Percentiles rank a stretch among this genome's conserved stretches.
These are phyloP conservation scores for Fusarium nurragi DNA, from an alignment of 2,329 filamentous ascomycete genomes.

Conservation along the genomic window DNA sequence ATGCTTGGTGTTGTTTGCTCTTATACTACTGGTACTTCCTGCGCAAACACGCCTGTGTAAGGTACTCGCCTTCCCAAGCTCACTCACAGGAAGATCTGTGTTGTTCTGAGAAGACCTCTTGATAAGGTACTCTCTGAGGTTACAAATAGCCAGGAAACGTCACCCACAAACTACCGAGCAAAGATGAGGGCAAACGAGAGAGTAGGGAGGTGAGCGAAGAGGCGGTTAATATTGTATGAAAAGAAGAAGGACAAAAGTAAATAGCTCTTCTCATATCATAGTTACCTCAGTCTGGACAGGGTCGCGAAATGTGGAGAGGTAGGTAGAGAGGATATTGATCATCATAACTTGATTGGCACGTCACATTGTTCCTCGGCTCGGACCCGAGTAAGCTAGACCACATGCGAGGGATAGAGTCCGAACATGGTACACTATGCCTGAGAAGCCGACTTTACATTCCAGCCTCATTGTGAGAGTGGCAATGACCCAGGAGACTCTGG, in stretches of 20 bases:
- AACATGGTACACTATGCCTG: conserved; percentile 10
- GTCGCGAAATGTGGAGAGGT: conserved; percentile 13
- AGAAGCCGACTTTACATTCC: conserved; percentile 11
- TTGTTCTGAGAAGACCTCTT: background rate
- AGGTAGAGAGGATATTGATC: background rate
- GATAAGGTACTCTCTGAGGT: background rate
- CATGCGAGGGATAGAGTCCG: conserved; percentile 8
- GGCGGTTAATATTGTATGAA: background rate
- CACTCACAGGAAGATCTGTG: background rate
- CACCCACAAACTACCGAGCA: background rate
- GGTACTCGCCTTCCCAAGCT: background rate
- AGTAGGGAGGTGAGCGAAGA: background rate
- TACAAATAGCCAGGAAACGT: background rate
- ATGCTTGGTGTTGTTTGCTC: conserved; percentile 23
- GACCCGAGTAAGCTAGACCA: background rate
- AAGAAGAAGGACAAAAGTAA: conserved; percentile 8
- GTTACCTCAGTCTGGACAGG: background rate
- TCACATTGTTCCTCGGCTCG: conserved; percentile 18
- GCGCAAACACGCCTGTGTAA: conserved; percentile 13
- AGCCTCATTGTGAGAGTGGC: background rate
- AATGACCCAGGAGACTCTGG: background rate
- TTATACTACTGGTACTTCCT: conserved; percentile 12
- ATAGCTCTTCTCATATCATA: background rate
- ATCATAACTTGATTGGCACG: background rate
- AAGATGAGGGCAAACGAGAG: background rate